Base-by-base conservation (phyloP, 148 eudicot species). In the Diospyros kaki region DNA sequence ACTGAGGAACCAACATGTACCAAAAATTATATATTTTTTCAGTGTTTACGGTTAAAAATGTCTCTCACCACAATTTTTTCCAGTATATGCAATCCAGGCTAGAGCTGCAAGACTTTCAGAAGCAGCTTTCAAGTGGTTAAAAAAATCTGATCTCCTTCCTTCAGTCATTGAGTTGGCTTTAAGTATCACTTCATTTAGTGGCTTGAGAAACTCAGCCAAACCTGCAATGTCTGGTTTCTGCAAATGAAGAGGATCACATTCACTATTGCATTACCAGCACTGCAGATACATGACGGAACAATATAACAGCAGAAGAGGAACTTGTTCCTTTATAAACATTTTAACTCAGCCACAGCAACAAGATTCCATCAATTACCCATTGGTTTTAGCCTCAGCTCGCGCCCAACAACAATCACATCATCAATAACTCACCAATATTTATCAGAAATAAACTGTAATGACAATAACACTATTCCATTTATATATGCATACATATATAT, bases 31-130 rank as follows among this genome's bases (percentile, higher is more conserved):
- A 28, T 28, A 28, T 28, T 28, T 28, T 28, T 28, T 28, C 28
- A 28, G 28, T 28, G 28, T 28, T 28, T 28, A 28, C 28, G 28
- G 28, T 28, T 28, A 28, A 28, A 28, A 28, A 66, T 39, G 38
- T 60, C 70, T 71, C 96, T 74, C 66, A 94, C 98, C 98, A 64
- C 98, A 94, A 73, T 88, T 96, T 85, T 94, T 94, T 43, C 98
- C 98, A 44, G 97, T 89, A 77, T 85, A 94, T 15, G 96, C 97
- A 82, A 94, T 90, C 98, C 98, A 94, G 75, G 92, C 97, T 74
- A 94, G 83, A 80, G 96, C 98, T 69, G 89, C 69, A 75, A 94
- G 91, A 81, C 98, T 94, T 80, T 92, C 98, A 43, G 89, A 88
- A 78, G 84, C 77, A 78, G 91, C 52, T 84, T 92, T 94, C 75